Evolutionary conservation across 1,284 basidiomycete species (phyloP), one percentile per base, ranked within the genome.

Genomic region (Exobasidium cylindrosporum): DNA sequence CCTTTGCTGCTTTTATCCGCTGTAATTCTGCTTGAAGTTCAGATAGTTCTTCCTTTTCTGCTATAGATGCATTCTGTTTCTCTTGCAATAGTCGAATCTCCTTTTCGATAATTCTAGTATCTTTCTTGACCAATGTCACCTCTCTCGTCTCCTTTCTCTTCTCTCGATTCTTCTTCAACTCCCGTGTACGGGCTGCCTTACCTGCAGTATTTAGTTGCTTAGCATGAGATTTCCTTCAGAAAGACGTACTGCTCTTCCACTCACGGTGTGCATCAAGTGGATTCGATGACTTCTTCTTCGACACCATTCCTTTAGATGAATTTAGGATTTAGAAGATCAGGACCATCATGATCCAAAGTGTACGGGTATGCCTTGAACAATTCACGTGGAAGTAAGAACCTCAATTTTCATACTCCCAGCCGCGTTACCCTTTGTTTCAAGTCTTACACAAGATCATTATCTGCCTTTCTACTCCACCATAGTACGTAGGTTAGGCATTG

Each of bases 141-240:
- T 81, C 76, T 44, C 67, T 61, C 21, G 69, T 68, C 50, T 76
- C 72, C 29, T 68, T 64, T 21, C 74, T 68, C 35, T 75, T 69
- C 35, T 70, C 66, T 50, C 74, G 74, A 65, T 81, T 81, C 63
- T 72, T 61, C 52, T 70, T 70, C 6, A 65, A 58, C 52, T 73
- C 65, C 17, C 72, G 63, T 47, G 61, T 59, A 35, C 63, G 58
- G 24, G 72, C 78, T 21, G 74, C 74, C 57, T 80, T 81, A 59
- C 80, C 29, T 57, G 21, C 35, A 24, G n/a, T 26, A 55, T 14
- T 46, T 21, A 21, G 1, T 17, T 55, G 29, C 17, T 29, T 14
- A 29, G 26, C 54, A 40, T 26, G 29, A 14, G 29, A 21, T 7
- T 10, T 26, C 21, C 7, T 55, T 13, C n/a, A 46, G 21, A 2